A percentile compares a stretch with the other conserved stretches of the same genome.
Conservation (phyloP, 108 stramenopile species). For the Tribonema minus region DNA sequence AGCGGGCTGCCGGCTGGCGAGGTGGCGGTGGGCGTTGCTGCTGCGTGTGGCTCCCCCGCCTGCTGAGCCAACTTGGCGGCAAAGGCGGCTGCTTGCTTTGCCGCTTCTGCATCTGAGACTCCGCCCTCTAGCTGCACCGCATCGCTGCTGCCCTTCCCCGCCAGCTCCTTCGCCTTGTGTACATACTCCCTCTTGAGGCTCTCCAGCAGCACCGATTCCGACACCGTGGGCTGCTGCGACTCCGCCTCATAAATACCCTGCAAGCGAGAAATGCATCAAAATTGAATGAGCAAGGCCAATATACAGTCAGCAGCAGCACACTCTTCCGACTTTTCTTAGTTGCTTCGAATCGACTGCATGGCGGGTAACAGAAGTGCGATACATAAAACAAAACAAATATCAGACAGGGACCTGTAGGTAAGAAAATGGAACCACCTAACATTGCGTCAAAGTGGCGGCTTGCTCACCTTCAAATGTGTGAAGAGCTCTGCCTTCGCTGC, state of each 20-base stretch:
- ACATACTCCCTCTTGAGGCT: slow-evolving; percentile 8
- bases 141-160: not conserved
- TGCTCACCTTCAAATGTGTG: slow-evolving; percentile 4
- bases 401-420: no score
- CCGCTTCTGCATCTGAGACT: not conserved
- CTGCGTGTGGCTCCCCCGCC: not conserved
- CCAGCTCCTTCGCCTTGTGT: slow-evolving; percentile 16
- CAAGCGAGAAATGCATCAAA: not conserved
- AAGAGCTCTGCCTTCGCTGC: not conserved
- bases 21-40: no score
- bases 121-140: not conserved
- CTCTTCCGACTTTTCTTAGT: not conserved
- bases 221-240: not conserved
- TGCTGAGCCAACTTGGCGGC: not conserved
- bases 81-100: slow-evolving; percentile 2
- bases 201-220: not conserved
- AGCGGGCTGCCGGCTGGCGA: not conserved
- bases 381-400: no score
- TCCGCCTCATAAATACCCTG: slow-evolving; percentile 12
- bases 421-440: not conserved
- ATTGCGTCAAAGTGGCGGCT: no score
- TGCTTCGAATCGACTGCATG: not conserved
- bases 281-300: not conserved
- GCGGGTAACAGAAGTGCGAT: no score
- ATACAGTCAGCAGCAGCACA: not conserved